phyloP scores from a whole-genome alignment of 192 early-diverging fungal species.

The Backusella morwellensis region DNA sequence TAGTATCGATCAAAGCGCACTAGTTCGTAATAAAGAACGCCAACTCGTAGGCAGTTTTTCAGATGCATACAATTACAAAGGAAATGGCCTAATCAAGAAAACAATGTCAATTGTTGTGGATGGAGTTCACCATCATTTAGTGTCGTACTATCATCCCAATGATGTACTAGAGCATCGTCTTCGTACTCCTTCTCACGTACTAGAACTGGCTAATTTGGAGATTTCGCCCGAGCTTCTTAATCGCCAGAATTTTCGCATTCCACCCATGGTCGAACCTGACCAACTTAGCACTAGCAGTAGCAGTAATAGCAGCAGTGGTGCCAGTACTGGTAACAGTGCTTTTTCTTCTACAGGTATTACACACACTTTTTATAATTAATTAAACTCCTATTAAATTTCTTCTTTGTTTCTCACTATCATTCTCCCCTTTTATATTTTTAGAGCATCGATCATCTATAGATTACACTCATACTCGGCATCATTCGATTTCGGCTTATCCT shows the following conservation, averaged over 20 bases:
- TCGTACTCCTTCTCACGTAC: conserved; percentile 48
- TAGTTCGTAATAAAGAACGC: conserved; percentile 40
- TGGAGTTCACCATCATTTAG: conserved; percentile 56
- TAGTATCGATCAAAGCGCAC: background rate
- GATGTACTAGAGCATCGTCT: conserved; percentile 51
- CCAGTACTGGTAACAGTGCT: background rate
- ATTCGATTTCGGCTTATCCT: background rate
- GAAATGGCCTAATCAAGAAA: conserved; percentile 70
- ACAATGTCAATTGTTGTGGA: conserved; percentile 72
- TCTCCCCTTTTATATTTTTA: background rate
- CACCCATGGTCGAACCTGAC: conserved; percentile 10
- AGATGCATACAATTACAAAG: conserved; percentile 54
- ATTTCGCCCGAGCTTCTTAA: conserved; percentile 52
- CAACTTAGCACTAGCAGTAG: background rate
- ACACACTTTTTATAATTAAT: background rate
- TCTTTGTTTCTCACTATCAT: too few relatives aligned
- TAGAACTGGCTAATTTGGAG: conserved; percentile 46
- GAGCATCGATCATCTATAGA: background rate
- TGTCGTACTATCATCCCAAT: conserved; percentile 56
- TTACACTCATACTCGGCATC: background rate
- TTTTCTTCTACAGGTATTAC: background rate
- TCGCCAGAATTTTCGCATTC: conserved; percentile 56
- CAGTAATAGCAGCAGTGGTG: background rate
- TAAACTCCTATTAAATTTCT: background rate
- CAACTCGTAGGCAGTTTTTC: conserved; percentile 50